Evolutionary conservation across 257 asterid species (phyloP).

Genomic region (Ehretia macrophylla): DNA sequence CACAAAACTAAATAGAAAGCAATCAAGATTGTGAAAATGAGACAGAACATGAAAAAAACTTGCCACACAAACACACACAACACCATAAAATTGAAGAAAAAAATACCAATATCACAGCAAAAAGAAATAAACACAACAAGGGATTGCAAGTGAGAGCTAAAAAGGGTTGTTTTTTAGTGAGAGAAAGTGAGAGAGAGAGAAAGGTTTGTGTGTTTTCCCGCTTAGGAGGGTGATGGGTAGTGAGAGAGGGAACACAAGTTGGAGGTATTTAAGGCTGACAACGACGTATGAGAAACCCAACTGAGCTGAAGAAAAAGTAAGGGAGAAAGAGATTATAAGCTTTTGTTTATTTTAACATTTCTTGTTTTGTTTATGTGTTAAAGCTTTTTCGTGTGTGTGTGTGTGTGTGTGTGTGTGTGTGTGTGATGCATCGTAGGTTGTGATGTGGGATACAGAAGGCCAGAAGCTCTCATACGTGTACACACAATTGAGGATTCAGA

Average conservation of each 20-base stretch:
- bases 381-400: neutral
- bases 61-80: neutral
- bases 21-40: neutral
- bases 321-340: neutral
- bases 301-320: neutral
- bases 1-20: neutral
- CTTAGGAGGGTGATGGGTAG: conserved; percentile 10
- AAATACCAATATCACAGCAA: neutral
- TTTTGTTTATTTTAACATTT: neutral
- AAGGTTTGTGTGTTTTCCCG: neutral
- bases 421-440: too few relatives aligned
- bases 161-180: conserved; percentile 1
- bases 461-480: neutral
- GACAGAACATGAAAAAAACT: neutral
- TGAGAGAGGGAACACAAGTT: neutral
- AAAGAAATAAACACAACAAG: neutral
- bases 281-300: neutral
- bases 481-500: neutral
- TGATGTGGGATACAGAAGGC: neutral
- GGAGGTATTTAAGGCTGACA: neutral
- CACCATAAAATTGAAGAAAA: neutral
- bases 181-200: conserved; percentile 16
- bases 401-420: neutral
- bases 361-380: neutral
- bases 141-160: neutral